Base-by-base conservation (phyloP, 2,329 filamentous ascomycete species). In the Harringtonia aguacate region DNA sequence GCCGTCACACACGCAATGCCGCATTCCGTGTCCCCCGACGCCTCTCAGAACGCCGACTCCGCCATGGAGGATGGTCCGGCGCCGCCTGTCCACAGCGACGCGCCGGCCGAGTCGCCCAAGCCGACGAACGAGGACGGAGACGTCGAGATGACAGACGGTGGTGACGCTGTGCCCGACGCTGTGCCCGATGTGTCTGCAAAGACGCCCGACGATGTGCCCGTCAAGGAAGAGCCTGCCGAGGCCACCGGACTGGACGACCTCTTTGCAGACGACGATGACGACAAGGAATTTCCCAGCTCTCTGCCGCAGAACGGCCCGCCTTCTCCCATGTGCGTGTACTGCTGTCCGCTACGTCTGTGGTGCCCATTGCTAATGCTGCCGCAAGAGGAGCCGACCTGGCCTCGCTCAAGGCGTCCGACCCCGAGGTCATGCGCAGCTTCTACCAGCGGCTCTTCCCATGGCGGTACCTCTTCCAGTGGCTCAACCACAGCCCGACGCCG, bases 361-460 rank as follows among this genome's bases (percentile, higher is more conserved):
- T n/a, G n/a, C n/a, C n/a, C n/a, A n/a, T n/a, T n/a, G n/a, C n/a
- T n/a, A n/a, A n/a, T 28, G 36, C 41, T 45, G 17, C 35, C 37
- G 28, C 13, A 17, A 2, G 40, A 31, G 28, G 44, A 28, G 15
- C 24, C 22, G 41, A 46, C 24, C 8, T 44, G 14, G 38, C 61
- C 14, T 55, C 62, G 0, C 54, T 70, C 29, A 67, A 63, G 31
- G 70, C 75, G 35, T 84, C 54, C 79, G 33, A 95, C 53, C 80
- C 86, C 2, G 86, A 89, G 57, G 76, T 94, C 12, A 88, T 97
- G 79, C 79, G 85, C 55, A 86, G 84, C 51, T 98, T 95, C 67
- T 98, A 98, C 61, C 86, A 94, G 58, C 86, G 92, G 39, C 72
- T 98, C 31, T 97, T 97, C 56, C 92, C 92, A 5, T 98, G 94